These are phyloP conservation scores for Phyllostachys edulis DNA, from an alignment of 176 grass and related monocot species.

Conservation along the genomic window DNA sequence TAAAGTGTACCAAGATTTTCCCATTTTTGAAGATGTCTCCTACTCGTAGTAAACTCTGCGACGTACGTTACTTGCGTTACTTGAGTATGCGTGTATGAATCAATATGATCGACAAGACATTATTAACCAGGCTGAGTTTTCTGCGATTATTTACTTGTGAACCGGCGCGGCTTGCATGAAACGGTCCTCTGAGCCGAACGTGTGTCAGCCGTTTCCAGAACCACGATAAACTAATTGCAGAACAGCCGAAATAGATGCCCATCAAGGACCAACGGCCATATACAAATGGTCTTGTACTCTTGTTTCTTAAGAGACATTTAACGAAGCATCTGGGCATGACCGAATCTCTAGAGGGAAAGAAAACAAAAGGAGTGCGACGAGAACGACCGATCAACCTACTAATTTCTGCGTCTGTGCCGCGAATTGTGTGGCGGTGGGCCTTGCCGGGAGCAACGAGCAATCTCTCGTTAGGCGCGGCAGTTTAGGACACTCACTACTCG, in stretches of 20 bases:
- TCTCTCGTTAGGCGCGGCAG: background rate
- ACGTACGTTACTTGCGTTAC: background rate
- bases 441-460: no score
- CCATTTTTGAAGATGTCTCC: background rate
- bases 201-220: background rate
- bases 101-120: background rate
- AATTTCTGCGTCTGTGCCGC: constrained; percentile 6
- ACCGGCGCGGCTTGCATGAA: background rate
- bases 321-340: background rate
- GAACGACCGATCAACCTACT: background rate
- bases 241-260: background rate
- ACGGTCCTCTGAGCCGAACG: background rate
- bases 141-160: background rate
- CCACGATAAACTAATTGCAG: background rate
- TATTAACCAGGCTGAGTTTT: background rate
- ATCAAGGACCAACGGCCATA: constrained; percentile 1
- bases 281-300: background rate
- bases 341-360: background rate
- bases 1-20: no score
- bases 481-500: background rate
- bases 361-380: no score
- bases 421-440: constrained; percentile 18
- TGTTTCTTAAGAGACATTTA: background rate
- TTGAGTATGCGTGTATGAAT: background rate
- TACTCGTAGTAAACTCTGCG: background rate